Evolutionary conservation across 2,329 filamentous ascomycete genomes (phyloP), one percentile per base, ranked within the genome.

Genomic region (Dothidotthia symphoricarpi): DNA sequence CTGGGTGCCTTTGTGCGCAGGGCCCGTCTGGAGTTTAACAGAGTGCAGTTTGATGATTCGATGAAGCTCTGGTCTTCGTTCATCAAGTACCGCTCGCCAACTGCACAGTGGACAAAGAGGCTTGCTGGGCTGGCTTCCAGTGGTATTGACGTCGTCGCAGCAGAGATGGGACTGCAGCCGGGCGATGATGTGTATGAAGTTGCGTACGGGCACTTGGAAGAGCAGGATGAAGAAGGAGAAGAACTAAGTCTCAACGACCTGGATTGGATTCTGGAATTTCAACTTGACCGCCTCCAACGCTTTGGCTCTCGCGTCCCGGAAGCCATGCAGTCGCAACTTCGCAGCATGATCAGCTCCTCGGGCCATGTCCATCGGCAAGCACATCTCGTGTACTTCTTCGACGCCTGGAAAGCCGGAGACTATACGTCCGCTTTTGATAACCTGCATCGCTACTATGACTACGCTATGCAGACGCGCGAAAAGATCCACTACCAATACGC

Each of bases 401-500:
- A 98, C 64, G 81, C 89, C 1, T 97, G 90, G 91, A 81, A 85
- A 62, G 83, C 88, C 3, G 91, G 91, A 4, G 89, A 97, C 66
- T 94, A 91, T 57, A 82, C 86, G 10, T 88, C 86, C 1, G 86
- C 93, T 0, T 93, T 96, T 61, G 91, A 98, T 57, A 84, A 84
- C 51, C 75, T 98, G 14, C 90, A 97, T 64, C 83, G 88, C 34
- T 98, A 96, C 66, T 98, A 96, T 57, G 93, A 98, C 65, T 96
- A 95, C 66, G 93, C 90, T 1, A 89, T 94, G 81, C 86, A 93
- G 56, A 86, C 82, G 51, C 75, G 82, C 43, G 86, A 95, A 55
- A 83, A 86, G 16, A 79, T 86, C 4, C 90, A 90, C 55, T 97
- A 98, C 59, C 93, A 97, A 61, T 95, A 96, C 61, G 93, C 93